Evolutionary conservation across 2,329 filamentous ascomycete species (phyloP).

Genomic region (Colletotrichum sp.): DNA sequence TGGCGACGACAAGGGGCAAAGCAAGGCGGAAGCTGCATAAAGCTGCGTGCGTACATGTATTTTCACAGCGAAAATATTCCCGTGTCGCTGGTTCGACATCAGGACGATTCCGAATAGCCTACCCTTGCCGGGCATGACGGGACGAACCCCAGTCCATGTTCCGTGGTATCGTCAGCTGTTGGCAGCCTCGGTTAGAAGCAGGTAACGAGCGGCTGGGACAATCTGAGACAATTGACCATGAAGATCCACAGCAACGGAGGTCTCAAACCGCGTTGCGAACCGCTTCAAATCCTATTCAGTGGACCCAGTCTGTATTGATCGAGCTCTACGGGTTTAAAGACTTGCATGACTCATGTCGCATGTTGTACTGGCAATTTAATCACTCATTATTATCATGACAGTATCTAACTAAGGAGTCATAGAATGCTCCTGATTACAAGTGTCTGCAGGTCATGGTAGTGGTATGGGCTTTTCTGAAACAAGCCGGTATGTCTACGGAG

Average conservation of each 20-base stretch:
- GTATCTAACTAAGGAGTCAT: not conserved
- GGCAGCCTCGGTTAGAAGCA: not conserved
- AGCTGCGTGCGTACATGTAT: not conserved
- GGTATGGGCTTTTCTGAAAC: not conserved
- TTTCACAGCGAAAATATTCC: not conserved
- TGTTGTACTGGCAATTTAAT: not conserved
- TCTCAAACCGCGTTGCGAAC: not conserved
- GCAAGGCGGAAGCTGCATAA: not conserved
- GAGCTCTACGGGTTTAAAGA: not conserved
- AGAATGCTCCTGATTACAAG: not conserved
- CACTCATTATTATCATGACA: not conserved
- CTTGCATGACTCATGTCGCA: not conserved
- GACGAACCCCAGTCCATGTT: not conserved
- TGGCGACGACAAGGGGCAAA: not conserved
- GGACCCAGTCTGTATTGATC: not conserved
- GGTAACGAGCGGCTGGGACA: not conserved
- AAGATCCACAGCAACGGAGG: not conserved
- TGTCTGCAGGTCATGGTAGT: not conserved
- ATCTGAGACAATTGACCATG: not conserved
- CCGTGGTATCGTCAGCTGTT: not conserved
- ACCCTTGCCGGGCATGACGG: not conserved
- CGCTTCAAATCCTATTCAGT: not conserved
- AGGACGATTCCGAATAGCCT: not conserved
- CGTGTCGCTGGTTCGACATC: not conserved
- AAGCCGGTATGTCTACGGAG: not conserved